A percentile compares a stretch with the other conserved stretches of the same genome.
These are phyloP conservation scores for Taxawa tesnikishii DNA, from an alignment of 2,329 filamentous ascomycete species.

Conservation along the genomic window DNA sequence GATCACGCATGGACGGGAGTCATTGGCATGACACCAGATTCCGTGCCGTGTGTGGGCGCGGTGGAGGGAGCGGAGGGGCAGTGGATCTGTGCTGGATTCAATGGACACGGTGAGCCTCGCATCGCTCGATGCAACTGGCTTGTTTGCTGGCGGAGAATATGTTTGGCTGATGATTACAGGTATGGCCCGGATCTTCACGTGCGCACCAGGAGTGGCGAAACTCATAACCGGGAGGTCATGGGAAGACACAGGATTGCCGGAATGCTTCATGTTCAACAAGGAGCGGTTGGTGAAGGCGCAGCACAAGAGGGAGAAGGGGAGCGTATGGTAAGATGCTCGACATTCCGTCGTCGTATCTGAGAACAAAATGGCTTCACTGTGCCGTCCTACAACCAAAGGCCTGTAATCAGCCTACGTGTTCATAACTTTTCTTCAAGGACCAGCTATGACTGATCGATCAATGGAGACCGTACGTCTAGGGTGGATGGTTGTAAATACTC, in stretches of 20 bases:
- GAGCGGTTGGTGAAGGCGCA: conserved; percentile 7
- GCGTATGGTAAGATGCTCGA: conserved; percentile 7
- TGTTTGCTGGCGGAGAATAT: neutral
- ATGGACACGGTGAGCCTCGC: conserved; percentile 27
- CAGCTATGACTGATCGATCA: too few relatives aligned
- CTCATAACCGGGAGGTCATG: conserved; percentile 26
- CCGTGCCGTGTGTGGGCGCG: conserved; percentile 33
- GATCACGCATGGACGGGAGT: conserved; percentile 37
- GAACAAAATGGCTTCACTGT: too few relatives aligned
- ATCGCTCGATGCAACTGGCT: neutral
- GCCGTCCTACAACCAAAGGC: too few relatives aligned
- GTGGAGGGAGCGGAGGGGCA: conserved; percentile 30
- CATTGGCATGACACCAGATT: conserved; percentile 33
- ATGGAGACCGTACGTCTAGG: too few relatives aligned
- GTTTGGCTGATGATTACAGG: neutral
- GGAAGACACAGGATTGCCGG: conserved; percentile 24
- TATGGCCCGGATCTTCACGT: conserved; percentile 35
- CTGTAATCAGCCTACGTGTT: too few relatives aligned
- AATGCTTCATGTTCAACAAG: conserved; percentile 23
- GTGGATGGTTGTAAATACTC: too few relatives aligned
- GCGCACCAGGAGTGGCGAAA: conserved; percentile 31
- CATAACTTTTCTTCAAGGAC: too few relatives aligned
- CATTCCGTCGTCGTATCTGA: too few relatives aligned
- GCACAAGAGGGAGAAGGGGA: conserved; percentile 5
- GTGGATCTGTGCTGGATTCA: conserved; percentile 38